These are phyloP conservation scores for Fraxinus ornus DNA, from an alignment of 305 asterid genomes.

Conservation along the genomic window DNA sequence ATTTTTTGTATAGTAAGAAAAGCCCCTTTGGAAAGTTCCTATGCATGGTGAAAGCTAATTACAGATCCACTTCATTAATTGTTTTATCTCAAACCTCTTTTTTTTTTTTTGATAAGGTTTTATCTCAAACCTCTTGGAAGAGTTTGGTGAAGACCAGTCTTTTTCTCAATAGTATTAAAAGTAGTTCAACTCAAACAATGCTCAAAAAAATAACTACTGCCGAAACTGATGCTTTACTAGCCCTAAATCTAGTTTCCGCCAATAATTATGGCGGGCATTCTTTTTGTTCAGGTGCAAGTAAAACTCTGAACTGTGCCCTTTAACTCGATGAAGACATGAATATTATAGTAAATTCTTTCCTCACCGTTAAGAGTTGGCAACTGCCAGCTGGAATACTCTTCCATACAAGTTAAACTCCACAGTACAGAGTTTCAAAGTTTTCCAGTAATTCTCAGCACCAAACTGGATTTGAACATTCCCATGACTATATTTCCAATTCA, in stretches of 20 bases:
- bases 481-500: background rate
- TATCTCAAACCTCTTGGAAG: too few species aligned
- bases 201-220: background rate
- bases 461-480: background rate
- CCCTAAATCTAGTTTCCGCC: background rate
- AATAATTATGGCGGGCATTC: background rate
- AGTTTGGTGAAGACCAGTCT: background rate
- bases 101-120: too few species aligned
- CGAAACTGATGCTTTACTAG: background rate
- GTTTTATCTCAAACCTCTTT: background rate
- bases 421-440: background rate
- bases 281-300: background rate
- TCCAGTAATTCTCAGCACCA: background rate
- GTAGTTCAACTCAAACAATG: background rate
- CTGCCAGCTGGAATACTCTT: background rate
- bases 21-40: background rate
- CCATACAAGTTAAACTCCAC: background rate
- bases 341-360: background rate
- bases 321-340: background rate
- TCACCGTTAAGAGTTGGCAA: background rate
- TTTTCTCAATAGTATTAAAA: background rate
- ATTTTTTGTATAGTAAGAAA: background rate
- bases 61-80: background rate
- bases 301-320: background rate
- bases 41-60: background rate